These are phyloP conservation scores for Hamamelis virginiana DNA, from an alignment of 164 flowering plant genomes.

Conservation along the genomic window DNA sequence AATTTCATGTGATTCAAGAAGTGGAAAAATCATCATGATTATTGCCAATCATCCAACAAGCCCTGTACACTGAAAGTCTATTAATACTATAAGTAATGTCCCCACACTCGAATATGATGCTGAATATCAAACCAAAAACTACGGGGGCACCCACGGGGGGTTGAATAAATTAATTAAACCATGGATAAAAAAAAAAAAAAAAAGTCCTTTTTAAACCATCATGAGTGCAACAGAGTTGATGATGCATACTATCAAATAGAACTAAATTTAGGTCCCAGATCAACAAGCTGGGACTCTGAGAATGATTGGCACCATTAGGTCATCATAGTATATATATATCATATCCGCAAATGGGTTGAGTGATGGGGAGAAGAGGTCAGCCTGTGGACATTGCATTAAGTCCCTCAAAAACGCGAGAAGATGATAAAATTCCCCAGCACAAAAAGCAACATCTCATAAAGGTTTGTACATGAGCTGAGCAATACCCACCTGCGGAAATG, in stretches of 20 bases:
- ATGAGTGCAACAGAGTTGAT: not conserved
- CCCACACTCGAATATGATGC: too few species aligned
- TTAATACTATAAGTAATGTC: too few species aligned
- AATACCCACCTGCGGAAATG: slow-evolving; percentile 82
- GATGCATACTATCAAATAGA: not conserved
- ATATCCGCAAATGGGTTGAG: not conserved
- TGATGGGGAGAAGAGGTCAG: not conserved
- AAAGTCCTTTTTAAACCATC: too few species aligned
- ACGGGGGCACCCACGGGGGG: too few species aligned
- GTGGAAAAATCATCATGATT: too few species aligned
- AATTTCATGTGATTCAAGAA: too few species aligned
- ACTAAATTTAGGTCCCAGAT: not conserved
- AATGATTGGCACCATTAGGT: not conserved
- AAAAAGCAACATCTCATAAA: slow-evolving; percentile 16
- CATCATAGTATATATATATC: not conserved
- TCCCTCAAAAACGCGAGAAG: not conserved
- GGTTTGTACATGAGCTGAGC: slow-evolving; percentile 6
- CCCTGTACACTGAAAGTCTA: too few species aligned
- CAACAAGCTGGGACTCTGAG: not conserved
- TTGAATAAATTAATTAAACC: too few species aligned
- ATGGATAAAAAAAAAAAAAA: too few species aligned
- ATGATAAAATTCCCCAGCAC: slow-evolving; percentile 3
- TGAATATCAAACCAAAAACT: too few species aligned
- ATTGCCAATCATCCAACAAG: too few species aligned
- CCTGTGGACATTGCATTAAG: not conserved